Conservation (phyloP, 768 basidiomycete species). For the Rhodosporidiobolus odoratus region DNA sequence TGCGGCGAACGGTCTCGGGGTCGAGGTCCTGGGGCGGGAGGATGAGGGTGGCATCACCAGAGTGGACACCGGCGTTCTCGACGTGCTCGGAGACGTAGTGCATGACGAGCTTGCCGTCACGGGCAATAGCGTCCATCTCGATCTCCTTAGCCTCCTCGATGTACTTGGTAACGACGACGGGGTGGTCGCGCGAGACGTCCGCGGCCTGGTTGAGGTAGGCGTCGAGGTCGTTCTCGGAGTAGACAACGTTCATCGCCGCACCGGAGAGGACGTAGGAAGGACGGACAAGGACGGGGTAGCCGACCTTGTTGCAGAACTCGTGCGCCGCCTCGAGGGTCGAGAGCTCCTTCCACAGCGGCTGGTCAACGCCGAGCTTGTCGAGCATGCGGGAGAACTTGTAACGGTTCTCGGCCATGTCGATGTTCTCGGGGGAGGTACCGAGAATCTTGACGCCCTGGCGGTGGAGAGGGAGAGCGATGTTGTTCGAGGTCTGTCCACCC, state of each 20-base stretch:
- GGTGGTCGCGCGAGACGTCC: slow-evolving; percentile 90
- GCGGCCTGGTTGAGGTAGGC: slow-evolving; percentile 92
- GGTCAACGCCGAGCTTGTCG: slow-evolving; percentile 97
- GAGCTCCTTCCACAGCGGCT: slow-evolving; percentile 94
- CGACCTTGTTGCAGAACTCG: slow-evolving; percentile 83
- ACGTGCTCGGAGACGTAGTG: slow-evolving; percentile 99
- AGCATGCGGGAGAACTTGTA: slow-evolving; percentile 98
- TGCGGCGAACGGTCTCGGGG: slow-evolving; percentile 89
- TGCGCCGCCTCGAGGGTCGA: slow-evolving; percentile 82
- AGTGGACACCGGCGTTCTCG: slow-evolving; percentile 98
- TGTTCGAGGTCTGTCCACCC: slow-evolving; percentile 96
- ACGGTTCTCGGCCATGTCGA: slow-evolving; percentile 96
- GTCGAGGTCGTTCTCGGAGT: slow-evolving; percentile 78
- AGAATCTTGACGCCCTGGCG: slow-evolving; percentile 98
- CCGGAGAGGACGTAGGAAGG: slow-evolving; percentile 99
- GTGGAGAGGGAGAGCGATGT: slow-evolving; percentile 89
- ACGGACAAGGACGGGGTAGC: slow-evolving; percentile 91
- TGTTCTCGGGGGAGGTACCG: slow-evolving; percentile 98
- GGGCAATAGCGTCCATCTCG: slow-evolving; percentile 98
- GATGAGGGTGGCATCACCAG: slow-evolving; percentile 95
- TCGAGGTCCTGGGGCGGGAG: slow-evolving; percentile 97
- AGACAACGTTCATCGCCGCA: slow-evolving; percentile 99
- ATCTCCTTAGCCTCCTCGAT: slow-evolving; percentile 99
- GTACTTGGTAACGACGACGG: slow-evolving; percentile 97
- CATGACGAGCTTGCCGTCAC: slow-evolving; percentile 97